A percentile compares a stretch with the other conserved stretches of the same genome.
These are phyloP conservation scores for Quercus suber DNA, from an alignment of 306 rosid genomes.

Conservation along the genomic window DNA sequence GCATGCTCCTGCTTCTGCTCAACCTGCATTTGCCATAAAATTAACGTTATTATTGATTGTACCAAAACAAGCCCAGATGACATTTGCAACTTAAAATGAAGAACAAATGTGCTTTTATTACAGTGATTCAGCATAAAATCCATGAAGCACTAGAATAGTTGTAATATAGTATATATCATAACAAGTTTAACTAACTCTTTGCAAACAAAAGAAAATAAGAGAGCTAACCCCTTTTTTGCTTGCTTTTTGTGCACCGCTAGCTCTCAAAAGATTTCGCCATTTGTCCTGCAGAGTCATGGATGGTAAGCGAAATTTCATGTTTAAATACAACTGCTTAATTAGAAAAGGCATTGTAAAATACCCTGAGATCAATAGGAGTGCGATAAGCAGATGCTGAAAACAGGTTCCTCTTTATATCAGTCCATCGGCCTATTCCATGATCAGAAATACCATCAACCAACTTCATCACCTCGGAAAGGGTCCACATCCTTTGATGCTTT, in stretches of 20 bases:
- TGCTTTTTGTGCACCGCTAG: conserved; percentile 51
- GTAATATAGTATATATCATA: background rate
- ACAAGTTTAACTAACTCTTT: background rate
- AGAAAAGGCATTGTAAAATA: conserved; percentile 31
- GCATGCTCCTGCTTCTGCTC: conserved; percentile 51
- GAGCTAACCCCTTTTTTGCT: conserved; percentile 57
- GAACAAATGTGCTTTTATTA: background rate
- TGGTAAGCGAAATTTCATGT: conserved; percentile 13
- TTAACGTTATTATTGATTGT: background rate
- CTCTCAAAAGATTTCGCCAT: conserved; percentile 87
- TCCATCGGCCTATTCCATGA: conserved; percentile 96
- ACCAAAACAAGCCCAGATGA: background rate
- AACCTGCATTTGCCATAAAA: conserved; percentile 45
- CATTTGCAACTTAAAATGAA: background rate
- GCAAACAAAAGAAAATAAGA: background rate
- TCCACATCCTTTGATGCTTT: conserved; percentile 96
- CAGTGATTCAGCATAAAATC: background rate
- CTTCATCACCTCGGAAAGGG: conserved; percentile 60
- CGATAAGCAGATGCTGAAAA: conserved; percentile 73
- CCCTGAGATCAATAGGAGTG: conserved; percentile 96
- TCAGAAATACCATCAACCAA: conserved; percentile 93
- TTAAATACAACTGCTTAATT: conserved; percentile 8
- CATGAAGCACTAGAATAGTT: background rate
- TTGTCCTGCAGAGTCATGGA: conserved; percentile 67
- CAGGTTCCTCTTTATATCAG: conserved; percentile 67